Percentiles rank a stretch among this genome's conserved stretches.
Evolutionary conservation across 2,329 filamentous ascomycete genomes (phyloP).

Genomic region (Fusarium sp.): DNA sequence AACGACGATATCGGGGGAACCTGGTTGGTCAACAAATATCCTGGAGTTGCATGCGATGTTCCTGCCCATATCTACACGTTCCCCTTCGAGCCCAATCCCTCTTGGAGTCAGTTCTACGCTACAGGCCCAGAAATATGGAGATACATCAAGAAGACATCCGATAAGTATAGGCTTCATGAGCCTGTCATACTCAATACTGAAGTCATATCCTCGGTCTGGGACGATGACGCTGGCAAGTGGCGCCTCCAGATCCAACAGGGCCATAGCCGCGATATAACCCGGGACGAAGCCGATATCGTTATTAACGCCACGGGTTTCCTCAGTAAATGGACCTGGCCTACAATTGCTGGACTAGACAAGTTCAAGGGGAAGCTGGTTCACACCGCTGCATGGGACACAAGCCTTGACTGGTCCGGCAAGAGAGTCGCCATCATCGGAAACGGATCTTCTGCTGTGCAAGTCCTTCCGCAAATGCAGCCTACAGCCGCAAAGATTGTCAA

Average conservation of each 20-base stretch:
- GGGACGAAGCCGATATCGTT: not conserved
- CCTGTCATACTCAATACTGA: not conserved
- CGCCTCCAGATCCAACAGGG: not conserved
- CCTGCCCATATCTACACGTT: not conserved
- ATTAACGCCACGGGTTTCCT: not conserved
- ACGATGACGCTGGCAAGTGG: not conserved
- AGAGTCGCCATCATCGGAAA: not conserved
- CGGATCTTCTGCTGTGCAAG: not conserved
- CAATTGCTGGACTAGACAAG: not conserved
- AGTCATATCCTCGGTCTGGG: not conserved
- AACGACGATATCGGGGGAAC: not conserved
- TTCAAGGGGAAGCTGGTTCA: not conserved
- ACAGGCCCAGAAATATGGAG: not conserved
- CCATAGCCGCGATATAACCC: accelerated
- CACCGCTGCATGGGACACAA: not conserved
- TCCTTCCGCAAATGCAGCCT: not conserved
- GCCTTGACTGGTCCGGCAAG: not conserved
- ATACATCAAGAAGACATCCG: not conserved
- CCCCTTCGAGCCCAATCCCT: not conserved
- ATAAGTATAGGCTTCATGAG: not conserved
- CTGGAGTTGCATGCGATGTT: not conserved
- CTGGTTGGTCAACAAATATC: not conserved
- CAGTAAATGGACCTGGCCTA: not conserved
- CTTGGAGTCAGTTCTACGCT: not conserved
- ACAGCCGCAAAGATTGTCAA: not conserved